Evolutionary conservation across 2,329 filamentous ascomycete species (phyloP).

Genomic region (Penicillium oxalicum): DNA sequence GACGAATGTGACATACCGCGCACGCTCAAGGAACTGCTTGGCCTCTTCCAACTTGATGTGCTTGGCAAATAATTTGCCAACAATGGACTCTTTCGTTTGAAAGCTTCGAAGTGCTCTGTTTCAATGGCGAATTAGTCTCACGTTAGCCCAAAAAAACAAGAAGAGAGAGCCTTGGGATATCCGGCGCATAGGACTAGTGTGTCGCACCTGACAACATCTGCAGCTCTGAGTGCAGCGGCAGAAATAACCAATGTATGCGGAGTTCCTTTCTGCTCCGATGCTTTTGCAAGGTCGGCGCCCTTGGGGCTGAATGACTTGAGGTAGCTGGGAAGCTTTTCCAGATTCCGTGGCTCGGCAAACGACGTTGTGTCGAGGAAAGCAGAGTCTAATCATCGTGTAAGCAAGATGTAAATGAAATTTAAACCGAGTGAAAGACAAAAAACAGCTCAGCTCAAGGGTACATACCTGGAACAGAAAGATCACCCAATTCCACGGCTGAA

Average conservation of each 20-base stretch:
- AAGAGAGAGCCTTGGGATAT: neutral
- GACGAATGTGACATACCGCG: constrained; percentile 37
- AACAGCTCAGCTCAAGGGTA: neutral
- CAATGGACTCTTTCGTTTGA: constrained; percentile 67
- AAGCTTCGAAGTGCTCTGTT: constrained; percentile 66
- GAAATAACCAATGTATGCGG: constrained; percentile 89
- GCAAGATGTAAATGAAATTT: neutral
- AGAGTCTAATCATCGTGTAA: constrained; percentile 47
- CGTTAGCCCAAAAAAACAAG: neutral
- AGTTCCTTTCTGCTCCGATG: constrained; percentile 62
- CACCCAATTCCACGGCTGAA: constrained; percentile 76
- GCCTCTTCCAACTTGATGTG: constrained; percentile 94
- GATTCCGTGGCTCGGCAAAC: constrained; percentile 60
- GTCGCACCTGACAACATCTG: constrained; percentile 68
- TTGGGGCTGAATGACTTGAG: constrained; percentile 58
- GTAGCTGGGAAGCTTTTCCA: constrained; percentile 72
- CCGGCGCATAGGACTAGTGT: neutral
- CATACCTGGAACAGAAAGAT: constrained; percentile 71
- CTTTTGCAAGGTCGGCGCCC: constrained; percentile 54
- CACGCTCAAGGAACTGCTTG: constrained; percentile 64
- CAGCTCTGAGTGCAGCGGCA: constrained; percentile 75
- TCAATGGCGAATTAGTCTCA: neutral
- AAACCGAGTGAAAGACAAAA: neutral
- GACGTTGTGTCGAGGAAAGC: constrained; percentile 74
- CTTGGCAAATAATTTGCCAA: constrained; percentile 94